Evolutionary conservation across 2,329 filamentous ascomycete genomes (phyloP), one percentile per base, ranked within the genome.

Genomic region (Sclerotinia trifoliorum): DNA sequence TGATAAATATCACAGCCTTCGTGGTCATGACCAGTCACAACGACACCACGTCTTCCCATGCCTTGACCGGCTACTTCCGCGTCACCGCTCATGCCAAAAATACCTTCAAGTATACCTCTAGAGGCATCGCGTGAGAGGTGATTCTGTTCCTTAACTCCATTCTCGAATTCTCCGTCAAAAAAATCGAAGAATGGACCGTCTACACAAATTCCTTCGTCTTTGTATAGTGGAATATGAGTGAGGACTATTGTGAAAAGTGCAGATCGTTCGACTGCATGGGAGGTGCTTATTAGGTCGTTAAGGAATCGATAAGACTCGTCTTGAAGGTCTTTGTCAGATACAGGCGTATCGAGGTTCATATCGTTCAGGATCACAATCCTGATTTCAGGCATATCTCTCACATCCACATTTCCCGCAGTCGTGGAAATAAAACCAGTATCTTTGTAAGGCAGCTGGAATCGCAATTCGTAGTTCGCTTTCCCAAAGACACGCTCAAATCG

Each of bases 1-100:
- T 99, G 95, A 75, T 90, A 90, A 10, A 90, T 90, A 78, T 98
- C 93, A 77, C 95, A 99, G 8, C 95, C 95, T 73, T 91, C 92
- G 78, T 99, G 95, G 76, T 99, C 95, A 77, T 99, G 95, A 0
- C 95, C 95, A 61, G 94, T 97, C 51, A 99, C 80, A 35, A 99
- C 88, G 7, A 98, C 80, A 0, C 94, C 94, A 11, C 83, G 85
- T 21, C 92, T 83, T 1, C 93, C 92, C 64, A 81, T 80, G 0
- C 93, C 93, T 15, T 79, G 77, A 0, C 82, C 87, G 0, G 86
- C 81, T 0, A 86, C 90, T 42, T 81, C 78, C 1, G 80, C 74
- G 71, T 91, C 85, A 7, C 85, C 86, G 74, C 83, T 91, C 79
- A 95, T 87, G 15, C 93, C 93, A 72, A 92, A 94, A 2, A 98